These are phyloP conservation scores for Emmonsiellopsis sp. DNA, from an alignment of 2,329 filamentous ascomycete species.

Conservation along the genomic window DNA sequence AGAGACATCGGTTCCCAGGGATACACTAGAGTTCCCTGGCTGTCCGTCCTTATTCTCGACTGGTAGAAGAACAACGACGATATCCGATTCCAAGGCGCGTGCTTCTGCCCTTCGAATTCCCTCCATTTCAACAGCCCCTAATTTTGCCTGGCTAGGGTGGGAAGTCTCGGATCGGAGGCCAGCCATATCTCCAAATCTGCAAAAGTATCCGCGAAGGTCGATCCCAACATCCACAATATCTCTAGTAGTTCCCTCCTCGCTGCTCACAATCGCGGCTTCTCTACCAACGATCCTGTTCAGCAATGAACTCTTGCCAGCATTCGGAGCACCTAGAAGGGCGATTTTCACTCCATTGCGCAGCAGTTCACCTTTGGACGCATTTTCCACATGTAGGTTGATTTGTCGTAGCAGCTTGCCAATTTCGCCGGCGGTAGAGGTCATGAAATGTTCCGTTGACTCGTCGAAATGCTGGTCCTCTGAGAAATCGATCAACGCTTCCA, in stretches of 20 bases:
- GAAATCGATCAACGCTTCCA: constrained; percentile 95
- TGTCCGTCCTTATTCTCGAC: constrained; percentile 45
- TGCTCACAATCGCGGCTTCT: constrained; percentile 90
- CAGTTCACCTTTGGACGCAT: constrained; percentile 73
- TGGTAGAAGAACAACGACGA: constrained; percentile 72
- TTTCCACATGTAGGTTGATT: constrained; percentile 61
- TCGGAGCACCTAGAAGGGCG: constrained; percentile 80
- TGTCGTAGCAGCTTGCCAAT: constrained; percentile 51
- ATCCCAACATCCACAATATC: constrained; percentile 89
- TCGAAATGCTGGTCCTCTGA: constrained; percentile 97
- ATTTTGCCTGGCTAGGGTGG: constrained; percentile 15
- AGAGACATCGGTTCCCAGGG: constrained; percentile 48
- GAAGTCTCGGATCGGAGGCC: constrained; percentile 55
- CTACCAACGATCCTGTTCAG: constrained; percentile 83
- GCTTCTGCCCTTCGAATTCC: constrained; percentile 80
- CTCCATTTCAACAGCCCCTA: constrained; percentile 75
- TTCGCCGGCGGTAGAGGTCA: constrained; percentile 58
- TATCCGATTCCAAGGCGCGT: constrained; percentile 71
- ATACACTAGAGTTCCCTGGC: constrained; percentile 19
- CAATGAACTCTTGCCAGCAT: constrained; percentile 88
- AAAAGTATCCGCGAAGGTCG: constrained; percentile 81
- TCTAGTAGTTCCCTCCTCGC: constrained; percentile 84
- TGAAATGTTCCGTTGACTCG: constrained; percentile 64
- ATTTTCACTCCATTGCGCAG: constrained; percentile 77
- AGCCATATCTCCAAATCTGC: constrained; percentile 91